Base-by-base conservation (phyloP, 2,329 filamentous ascomycete genomes). In the Colletotrichum somersetense region DNA sequence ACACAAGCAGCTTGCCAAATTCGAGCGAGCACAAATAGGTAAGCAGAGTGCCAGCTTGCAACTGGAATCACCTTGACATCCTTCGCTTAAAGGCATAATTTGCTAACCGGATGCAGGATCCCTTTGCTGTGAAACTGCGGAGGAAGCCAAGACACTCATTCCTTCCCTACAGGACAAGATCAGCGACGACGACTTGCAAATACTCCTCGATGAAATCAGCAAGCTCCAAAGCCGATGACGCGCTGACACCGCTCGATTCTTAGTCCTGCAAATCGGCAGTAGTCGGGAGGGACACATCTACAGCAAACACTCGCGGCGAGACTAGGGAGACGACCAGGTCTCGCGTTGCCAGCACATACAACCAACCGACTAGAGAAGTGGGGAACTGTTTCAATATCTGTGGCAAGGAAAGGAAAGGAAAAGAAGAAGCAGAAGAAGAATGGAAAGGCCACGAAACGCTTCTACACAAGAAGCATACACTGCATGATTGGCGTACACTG, bases 61-160 rank as follows among this genome's bases (percentile, higher is more conserved):
- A 26, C 35, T 53, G 10, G 16, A 10, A 8, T 3, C 16, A 20
- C 16, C 8, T 46, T 46, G 3, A 46, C 11, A 33, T 11, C 16
- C 16, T 40, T 38, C 16, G 16, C 14, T 42, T 11, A 40, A 26
- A 26, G 38, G 35, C 16, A 30, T 30, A 16, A 3, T 10, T 50
- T 57, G 46, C 73, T 74, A 65, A 74, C 48, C 23, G 12, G 23
- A 59, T 4, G 10, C 26, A 97, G 95, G 95, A 44, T 97, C 94
- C 42, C 86, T 99, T 50, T 97, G 95, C 82, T 97, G 95, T 80
- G 95, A 97, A 78, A 92, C 91, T 56, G 92, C 94, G 71, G 96
- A 99, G 80, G 97, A 99, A 84, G 96, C 96, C 73, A 98, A 97
- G 85, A 97, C 94, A 11, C 88, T 99, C 71, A 97, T 99, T 74